Base-by-base conservation (phyloP, 2,329 filamentous ascomycete species). In the Capronia coronata region DNA sequence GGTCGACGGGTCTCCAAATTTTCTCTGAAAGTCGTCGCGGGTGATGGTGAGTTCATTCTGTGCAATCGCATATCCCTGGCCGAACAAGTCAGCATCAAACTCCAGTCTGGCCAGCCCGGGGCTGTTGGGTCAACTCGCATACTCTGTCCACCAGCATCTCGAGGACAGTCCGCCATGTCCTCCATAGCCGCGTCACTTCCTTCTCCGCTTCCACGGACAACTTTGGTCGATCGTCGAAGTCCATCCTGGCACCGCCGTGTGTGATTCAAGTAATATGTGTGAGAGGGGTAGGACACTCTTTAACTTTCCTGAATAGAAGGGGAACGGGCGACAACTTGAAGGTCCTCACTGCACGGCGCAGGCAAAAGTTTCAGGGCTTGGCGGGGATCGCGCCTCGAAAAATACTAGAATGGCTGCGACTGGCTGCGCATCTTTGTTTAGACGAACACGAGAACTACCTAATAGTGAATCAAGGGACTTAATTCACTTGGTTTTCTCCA, bases 81-180 rank as follows among this genome's bases (percentile, higher is more conserved):
- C 57, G 56, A 52, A 60, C 18, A 22, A n/a, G 42, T 54, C 29
- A 54, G 40, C 35, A 39, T 18, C 13, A 22, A 35, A 21, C 8
- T 18, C 23, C 38, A 25, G 14, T 19, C 34, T 37, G 18, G n/a
- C 19, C 8, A 41, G 9, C 14, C 16, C 25, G 35, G 45, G 21
- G 30, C 14, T 23, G 48, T 19, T 41, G 10, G 8, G 21, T 30
- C 22, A 16, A 3, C 16, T 40, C 16, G 18, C 85, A 63, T 79
- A 95, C 90, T 68, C 91, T 75, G 69, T 97, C 93, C 55, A 79
- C 76, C 61, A 93, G 84, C 91, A 98, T 94, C 76, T 98, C 87
- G 69, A 94, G 88, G 42, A 89, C 83, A 7, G 93, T 98, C 70
- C 83, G 82, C 81, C 87, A 94, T 62, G 90, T 88, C 69, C 91